phyloP scores from a whole-genome alignment of 2,329 filamentous ascomycete genomes.

The Reticulascus tulasneorum region DNA sequence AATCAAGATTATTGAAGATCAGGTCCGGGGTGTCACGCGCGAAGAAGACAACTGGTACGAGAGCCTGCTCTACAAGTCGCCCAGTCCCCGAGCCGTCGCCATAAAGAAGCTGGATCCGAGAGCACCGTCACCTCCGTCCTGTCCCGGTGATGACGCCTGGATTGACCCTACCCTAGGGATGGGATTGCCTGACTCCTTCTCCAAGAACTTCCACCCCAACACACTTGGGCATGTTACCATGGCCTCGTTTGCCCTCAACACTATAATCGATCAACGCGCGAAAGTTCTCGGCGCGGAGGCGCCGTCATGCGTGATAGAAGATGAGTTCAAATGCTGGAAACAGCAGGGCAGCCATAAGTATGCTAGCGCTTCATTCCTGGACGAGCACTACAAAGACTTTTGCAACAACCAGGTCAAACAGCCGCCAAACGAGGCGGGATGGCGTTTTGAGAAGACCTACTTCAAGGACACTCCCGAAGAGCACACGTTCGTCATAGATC shows the following conservation, averaged over 20 bases:
- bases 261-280: constrained; percentile 16
- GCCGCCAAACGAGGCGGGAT: constrained; percentile 15
- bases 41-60: constrained; percentile 16
- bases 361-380: constrained; percentile 14
- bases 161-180: constrained; percentile 15
- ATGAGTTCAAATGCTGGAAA: constrained; percentile 23
- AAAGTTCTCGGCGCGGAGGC: constrained; percentile 13
- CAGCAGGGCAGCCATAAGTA: constrained; percentile 18
- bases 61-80: constrained; percentile 18
- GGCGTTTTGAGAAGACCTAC: constrained; percentile 18
- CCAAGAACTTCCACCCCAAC: constrained; percentile 29
- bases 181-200: constrained; percentile 25
- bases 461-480: constrained; percentile 24
- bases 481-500: constrained; percentile 14
- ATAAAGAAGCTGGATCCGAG: constrained; percentile 19
- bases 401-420: constrained; percentile 18
- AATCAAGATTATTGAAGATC: too few species aligned
- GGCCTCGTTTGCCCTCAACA: constrained; percentile 22
- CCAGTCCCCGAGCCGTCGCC: constrained; percentile 16
- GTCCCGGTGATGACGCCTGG: constrained; percentile 18
- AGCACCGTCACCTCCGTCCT: constrained; percentile 18
- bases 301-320: constrained; percentile 11
- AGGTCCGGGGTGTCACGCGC: constrained; percentile 9
- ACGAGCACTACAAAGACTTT: constrained; percentile 22
- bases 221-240: constrained; percentile 20